Evolutionary conservation across 164 flowering plant genomes (phyloP).

Genomic region (Aristolochia fimbriata): DNA sequence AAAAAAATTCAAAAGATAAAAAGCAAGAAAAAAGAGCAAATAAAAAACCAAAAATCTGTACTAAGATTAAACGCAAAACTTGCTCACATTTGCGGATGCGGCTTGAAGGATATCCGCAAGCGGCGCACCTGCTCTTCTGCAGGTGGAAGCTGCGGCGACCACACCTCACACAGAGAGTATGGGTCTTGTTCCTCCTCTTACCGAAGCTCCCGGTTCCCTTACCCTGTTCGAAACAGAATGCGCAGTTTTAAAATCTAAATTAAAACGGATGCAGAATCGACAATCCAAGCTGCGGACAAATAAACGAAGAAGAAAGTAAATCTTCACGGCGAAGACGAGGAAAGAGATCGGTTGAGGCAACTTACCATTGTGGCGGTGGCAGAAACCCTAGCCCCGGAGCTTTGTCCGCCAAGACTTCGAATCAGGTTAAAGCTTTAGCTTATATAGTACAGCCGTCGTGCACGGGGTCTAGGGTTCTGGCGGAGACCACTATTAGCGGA

Average conservation of each 20-base stretch:
- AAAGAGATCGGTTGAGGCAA: background rate
- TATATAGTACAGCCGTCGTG: background rate
- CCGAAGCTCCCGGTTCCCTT: slow-evolving; percentile 94
- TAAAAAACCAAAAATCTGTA: no score
- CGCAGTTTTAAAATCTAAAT: background rate
- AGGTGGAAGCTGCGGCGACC: slow-evolving; percentile 92
- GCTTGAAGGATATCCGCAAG: slow-evolving; percentile 74
- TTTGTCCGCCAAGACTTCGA: background rate
- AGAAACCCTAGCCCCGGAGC: slow-evolving; percentile 14
- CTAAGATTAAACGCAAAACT: background rate
- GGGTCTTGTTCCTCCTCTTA: slow-evolving; percentile 97
- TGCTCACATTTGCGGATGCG: slow-evolving; percentile 62
- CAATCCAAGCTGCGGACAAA: no score
- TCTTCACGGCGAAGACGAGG: background rate
- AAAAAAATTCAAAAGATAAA: background rate
- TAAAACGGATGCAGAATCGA: no score
- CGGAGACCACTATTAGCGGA: no score
- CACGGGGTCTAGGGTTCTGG: no score
- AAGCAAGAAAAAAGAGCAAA: background rate
- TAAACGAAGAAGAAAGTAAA: no score
- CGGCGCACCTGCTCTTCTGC: slow-evolving; percentile 87
- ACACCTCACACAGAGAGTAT: slow-evolving; percentile 81
- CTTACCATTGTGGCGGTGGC: slow-evolving; percentile 11
- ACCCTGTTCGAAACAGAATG: slow-evolving; percentile 25
- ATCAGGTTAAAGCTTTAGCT: background rate